Evolutionary conservation across 129 eudicot species (phyloP), one percentile per base, ranked within the genome.

Genomic region (Tagetes patula): DNA sequence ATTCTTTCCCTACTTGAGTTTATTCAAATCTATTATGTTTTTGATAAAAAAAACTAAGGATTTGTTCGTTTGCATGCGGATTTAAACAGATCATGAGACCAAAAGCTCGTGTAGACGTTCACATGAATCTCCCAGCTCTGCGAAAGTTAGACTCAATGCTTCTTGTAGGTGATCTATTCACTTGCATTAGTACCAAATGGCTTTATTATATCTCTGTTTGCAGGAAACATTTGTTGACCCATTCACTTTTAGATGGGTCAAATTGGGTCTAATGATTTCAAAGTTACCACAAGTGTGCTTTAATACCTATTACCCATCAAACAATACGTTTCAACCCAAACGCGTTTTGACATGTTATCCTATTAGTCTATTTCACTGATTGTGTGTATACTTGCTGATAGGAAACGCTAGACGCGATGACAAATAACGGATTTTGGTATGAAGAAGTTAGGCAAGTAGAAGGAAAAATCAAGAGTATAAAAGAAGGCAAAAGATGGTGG

Each of bases 101-200:
- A 2, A 87, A 84, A 84, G 92, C 92, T 70, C 96, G 98, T 76
- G 91, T 83, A 27, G 98, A 93, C 75, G 78, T 89, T 65, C 88
- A 89, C 59, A 85, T 87, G 88, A 93, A 87, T 80, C 92, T 93
- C 66, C 98, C 98, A 70, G 98, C 96, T 64, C 87, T 93, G 42
- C 81, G 75, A 79, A 93, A 93, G 82, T 76, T 93, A 65, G 98
- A 93, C 81, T 93, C 92, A 66, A 87, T 93, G 96, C 98, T 95
- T 7, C 81, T 95, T 76, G 99, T 95, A 95, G 11, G 99, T 83
- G 69, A 79, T 72, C 81, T 73, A 56, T 76, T 67, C 76, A 41
- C 46, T 49, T 55, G 7, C n/a, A 34, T 43, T 13, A 50, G 37
- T 40, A 55, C 39, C 1, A 47, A 43, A 45, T 30, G 46, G 36